Percentiles rank a stretch among this genome's conserved stretches.
phyloP scores from a whole-genome alignment of 1,284 basidiomycete species.

The Phlebopus sp. region DNA sequence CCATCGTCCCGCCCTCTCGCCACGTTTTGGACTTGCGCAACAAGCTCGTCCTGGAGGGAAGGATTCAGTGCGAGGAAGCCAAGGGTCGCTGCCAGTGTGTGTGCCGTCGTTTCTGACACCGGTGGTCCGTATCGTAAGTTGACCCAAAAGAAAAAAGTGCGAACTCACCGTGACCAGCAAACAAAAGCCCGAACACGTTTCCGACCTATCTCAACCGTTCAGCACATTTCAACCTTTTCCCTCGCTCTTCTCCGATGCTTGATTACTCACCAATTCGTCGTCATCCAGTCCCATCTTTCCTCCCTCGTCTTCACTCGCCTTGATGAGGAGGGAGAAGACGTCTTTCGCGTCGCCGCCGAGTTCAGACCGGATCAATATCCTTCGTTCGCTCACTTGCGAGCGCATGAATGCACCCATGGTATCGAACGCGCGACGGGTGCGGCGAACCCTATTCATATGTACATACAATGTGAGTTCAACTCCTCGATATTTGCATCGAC shows the following conservation, averaged over 20 bases:
- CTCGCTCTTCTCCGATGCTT: neutral
- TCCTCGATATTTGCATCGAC: constrained; percentile 5
- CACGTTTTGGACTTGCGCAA: constrained; percentile 40
- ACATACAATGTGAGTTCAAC: neutral
- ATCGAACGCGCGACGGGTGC: constrained; percentile 29
- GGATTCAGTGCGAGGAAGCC: constrained; percentile 43
- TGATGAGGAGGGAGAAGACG: constrained; percentile 47
- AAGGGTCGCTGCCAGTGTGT: constrained; percentile 46
- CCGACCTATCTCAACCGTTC: constrained; percentile 40
- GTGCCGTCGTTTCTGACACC: constrained; percentile 47
- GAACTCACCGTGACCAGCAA: constrained; percentile 52
- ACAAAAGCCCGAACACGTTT: constrained; percentile 50
- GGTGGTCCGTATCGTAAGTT: neutral
- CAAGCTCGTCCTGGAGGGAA: constrained; percentile 46
- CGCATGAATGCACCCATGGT: constrained; percentile 40
- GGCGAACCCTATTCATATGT: constrained; percentile 14
- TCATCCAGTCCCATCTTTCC: constrained; percentile 44
- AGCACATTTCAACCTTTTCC: too few relatives aligned
- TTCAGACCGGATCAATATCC: constrained; percentile 29
- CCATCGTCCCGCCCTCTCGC: constrained; percentile 39
- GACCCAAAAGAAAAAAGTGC: neutral
- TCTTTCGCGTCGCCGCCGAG: constrained; percentile 31
- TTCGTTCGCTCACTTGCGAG: constrained; percentile 36
- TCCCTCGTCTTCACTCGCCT: constrained; percentile 47
- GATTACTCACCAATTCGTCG: constrained; percentile 42